These are phyloP conservation scores for Globisporangium paddicum DNA, from an alignment of 352 stramenopile species.

Conservation along the genomic window DNA sequence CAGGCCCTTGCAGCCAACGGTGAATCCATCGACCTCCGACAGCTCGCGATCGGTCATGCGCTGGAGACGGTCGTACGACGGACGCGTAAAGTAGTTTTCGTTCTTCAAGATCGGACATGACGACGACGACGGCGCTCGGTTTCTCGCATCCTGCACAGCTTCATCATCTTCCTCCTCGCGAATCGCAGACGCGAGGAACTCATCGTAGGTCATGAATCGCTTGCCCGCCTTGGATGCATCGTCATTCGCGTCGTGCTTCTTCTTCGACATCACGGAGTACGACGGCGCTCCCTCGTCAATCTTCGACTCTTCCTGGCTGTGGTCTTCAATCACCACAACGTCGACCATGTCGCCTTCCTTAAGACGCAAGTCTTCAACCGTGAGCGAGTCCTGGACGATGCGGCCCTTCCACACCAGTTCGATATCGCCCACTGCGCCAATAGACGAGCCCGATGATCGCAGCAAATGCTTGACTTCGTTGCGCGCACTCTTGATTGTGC, in stretches of 20 bases:
- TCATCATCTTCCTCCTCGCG: slow-evolving; percentile 37
- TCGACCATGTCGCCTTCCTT: slow-evolving; percentile 64
- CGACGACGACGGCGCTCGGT: slow-evolving; percentile 18
- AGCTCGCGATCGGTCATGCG: slow-evolving; percentile 72
- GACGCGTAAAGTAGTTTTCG: slow-evolving; percentile 74
- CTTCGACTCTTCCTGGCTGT: slow-evolving; percentile 25
- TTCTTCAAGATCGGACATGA: slow-evolving; percentile 71
- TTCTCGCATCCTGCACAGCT: slow-evolving; percentile 5
- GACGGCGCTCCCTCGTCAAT: slow-evolving; percentile 17
- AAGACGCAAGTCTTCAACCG: slow-evolving; percentile 47
- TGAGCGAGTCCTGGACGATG: slow-evolving; percentile 40
- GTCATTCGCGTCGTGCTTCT: slow-evolving; percentile 23
- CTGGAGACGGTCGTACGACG: slow-evolving; percentile 61
- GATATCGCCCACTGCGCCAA: slow-evolving; percentile 39
- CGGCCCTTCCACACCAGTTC: slow-evolving; percentile 59
- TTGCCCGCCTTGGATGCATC: slow-evolving; percentile 29
- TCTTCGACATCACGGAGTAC: slow-evolving; percentile 22
- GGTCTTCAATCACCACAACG: slow-evolving; percentile 67
- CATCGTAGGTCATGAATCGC: slow-evolving; percentile 78
- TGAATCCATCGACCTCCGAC: slow-evolving; percentile 65
- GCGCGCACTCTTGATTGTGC: slow-evolving; percentile 53
- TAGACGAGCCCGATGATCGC: slow-evolving; percentile 31
- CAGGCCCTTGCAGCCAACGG: slow-evolving; percentile 72
- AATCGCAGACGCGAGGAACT: slow-evolving; percentile 69
- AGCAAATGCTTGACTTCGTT: slow-evolving; percentile 58